phyloP scores from a whole-genome alignment of 768 basidiomycete genomes.

The Mycena haematopus region DNA sequence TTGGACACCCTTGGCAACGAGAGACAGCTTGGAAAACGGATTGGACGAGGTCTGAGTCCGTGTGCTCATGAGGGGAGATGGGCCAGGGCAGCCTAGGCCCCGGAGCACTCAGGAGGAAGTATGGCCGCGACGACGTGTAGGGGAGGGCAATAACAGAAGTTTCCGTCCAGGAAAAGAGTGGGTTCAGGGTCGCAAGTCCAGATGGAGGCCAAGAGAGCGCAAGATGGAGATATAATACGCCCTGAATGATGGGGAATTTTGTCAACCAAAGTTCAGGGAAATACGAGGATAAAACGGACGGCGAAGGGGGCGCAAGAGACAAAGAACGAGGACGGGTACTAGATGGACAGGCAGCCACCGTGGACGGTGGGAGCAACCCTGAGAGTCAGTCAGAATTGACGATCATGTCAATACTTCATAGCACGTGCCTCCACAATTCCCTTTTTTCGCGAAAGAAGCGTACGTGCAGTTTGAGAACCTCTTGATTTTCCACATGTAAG shows the following conservation, averaged over 20 bases:
- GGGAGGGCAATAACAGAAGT: background rate
- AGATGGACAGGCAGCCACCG: background rate
- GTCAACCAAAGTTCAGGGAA: background rate
- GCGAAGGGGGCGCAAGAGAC: background rate
- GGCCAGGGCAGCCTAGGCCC: conserved; percentile 9
- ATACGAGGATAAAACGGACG: conserved; percentile 5
- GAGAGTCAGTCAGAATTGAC: background rate
- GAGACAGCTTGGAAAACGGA: conserved; percentile 23
- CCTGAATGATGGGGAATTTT: conserved; percentile 19
- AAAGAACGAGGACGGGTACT: background rate
- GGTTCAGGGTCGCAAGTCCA: background rate
- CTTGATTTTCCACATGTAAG: background rate
- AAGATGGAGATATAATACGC: conserved; percentile 6
- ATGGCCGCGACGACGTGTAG: conserved; percentile 12
- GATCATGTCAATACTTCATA: background rate
- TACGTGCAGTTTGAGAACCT: background rate
- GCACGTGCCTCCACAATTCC: background rate
- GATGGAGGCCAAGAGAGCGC: background rate
- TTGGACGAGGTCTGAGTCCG: conserved; percentile 27
- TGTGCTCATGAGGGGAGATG: conserved; percentile 20
- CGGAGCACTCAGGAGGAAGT: conserved; percentile 21
- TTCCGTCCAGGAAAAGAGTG: background rate
- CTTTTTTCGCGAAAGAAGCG: background rate
- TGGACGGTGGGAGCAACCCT: background rate
- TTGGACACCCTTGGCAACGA: conserved; percentile 25